Base-by-base conservation (phyloP, 2,329 filamentous ascomycete genomes). In the Camillea tinctor region DNA sequence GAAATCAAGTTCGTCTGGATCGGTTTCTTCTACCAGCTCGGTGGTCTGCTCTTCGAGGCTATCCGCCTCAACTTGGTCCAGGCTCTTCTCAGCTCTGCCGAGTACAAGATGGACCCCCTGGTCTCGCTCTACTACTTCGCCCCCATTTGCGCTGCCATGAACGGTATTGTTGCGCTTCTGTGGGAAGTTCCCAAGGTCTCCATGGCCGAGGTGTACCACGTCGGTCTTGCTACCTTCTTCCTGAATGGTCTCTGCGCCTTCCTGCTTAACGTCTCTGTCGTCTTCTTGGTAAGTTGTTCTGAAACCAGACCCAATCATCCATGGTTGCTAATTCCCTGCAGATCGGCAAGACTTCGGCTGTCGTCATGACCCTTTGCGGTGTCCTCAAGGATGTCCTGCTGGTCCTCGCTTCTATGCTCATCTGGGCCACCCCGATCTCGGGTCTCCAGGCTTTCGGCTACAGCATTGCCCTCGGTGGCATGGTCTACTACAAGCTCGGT, bases 61-160 rank as follows among this genome's bases (percentile, higher is more conserved):
- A 84, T 92, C 66, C 89, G 91, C 71, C 83, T 95, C 61, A 91
- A 90, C 79, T 88, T 95, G 88, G 90, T 95, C 56, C 88, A 94
- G 81, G 88, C 88, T 61, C 83, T 95, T 52, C 85, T 95, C 69
- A 93, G 88, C 80, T 91, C 88, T 50, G 83, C 88, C 55, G 91
- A 94, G 78, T 94, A 90, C 85, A 94, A 94, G 85, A 95, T 95
- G 92, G 91, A 95, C 75, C 91, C 91, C 19, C 81, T 95, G 21
- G 91, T 95, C 58, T 95, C 91, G 26, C 85, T 95, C 13, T 95
- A 95, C 84, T 95, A 95, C 82, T 95, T 93, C 70, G 92, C 92
- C 1, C 91, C 91, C 17, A 87, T 92, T 59, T 95, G 91, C 77
- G 91, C 91, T 53, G 78, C 85, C 73, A 93, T 95, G 87, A 95